Percentiles rank a stretch among this genome's conserved stretches.
phyloP scores from a whole-genome alignment of 306 rosid genomes.

The Prunus davidiana region DNA sequence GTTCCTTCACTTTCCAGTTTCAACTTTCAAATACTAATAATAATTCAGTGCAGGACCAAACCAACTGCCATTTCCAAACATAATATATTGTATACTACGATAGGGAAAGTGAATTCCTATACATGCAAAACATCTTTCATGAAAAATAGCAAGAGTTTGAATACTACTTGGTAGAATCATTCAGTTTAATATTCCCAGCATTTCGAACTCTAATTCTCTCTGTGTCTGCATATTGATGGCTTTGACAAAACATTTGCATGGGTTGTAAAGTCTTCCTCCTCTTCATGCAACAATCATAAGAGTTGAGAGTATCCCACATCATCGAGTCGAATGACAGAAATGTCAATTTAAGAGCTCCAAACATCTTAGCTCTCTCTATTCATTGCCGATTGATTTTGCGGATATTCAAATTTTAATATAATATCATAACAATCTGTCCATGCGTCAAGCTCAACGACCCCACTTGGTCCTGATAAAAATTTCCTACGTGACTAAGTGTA shows the following conservation, averaged over 20 bases:
- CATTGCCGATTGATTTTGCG: no score
- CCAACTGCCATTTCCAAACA: not conserved
- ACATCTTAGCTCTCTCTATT: no score
- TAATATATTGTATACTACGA: not conserved
- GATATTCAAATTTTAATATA: no score
- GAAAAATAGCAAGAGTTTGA: not conserved
- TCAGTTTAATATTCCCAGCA: no score
- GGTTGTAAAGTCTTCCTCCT: not conserved
- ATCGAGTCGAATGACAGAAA: no score
- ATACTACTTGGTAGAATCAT: not conserved
- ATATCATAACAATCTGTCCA: no score
- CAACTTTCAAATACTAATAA: not conserved
- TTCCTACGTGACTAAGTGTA: no score
- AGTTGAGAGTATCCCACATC: no score
- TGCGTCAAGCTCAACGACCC: no score
- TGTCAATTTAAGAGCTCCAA: no score
- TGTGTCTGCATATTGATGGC: not conserved
- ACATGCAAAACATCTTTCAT: not conserved
- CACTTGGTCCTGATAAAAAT: no score
- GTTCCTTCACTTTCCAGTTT: constrained; percentile 12
- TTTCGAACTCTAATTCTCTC: not conserved
- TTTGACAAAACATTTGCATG: not conserved
- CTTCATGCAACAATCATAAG: no score
- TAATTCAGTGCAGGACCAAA: not conserved
- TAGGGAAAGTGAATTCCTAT: not conserved